Evolutionary conservation across 345 rosid species (phyloP).

Genomic region (Pugionium dolabratum): DNA sequence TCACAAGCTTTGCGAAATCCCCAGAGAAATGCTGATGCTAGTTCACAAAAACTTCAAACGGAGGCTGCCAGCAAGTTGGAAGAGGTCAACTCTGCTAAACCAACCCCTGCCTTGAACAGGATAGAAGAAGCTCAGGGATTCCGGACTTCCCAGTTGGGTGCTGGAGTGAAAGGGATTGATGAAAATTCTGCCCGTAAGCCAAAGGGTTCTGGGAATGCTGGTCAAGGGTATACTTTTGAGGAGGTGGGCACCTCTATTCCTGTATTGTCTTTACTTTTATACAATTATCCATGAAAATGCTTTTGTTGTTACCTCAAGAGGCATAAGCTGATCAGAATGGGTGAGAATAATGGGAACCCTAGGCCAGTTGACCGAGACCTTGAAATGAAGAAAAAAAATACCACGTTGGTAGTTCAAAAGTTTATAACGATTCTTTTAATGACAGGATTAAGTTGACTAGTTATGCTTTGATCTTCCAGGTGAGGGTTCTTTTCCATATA

Average conservation of each 20-base stretch:
- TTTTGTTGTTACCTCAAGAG: constrained; percentile 14
- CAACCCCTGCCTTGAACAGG: constrained; percentile 55
- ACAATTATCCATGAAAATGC: not conserved
- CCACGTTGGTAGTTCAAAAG: constrained; percentile 19
- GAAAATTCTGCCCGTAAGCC: constrained; percentile 73
- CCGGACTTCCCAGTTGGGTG: constrained; percentile 59
- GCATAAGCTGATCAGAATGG: constrained; percentile 22
- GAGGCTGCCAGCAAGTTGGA: constrained; percentile 72
- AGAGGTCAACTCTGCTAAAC: constrained; percentile 73
- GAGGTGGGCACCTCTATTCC: constrained; percentile 56
- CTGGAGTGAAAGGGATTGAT: constrained; percentile 82
- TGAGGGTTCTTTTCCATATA: constrained; percentile 93
- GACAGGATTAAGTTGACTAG: constrained; percentile 7
- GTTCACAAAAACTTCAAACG: constrained; percentile 70
- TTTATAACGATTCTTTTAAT: constrained; percentile 8
- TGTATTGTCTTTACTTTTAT: constrained; percentile 14
- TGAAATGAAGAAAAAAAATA: constrained; percentile 6
- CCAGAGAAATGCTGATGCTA: constrained; percentile 70
- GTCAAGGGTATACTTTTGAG: constrained; percentile 98
- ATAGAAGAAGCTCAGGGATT: constrained; percentile 73
- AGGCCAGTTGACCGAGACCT: constrained; percentile 16
- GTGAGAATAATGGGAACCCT: constrained; percentile 21
- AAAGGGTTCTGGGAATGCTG: constrained; percentile 96
- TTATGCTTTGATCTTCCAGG: constrained; percentile 52
- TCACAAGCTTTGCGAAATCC: constrained; percentile 64